These are phyloP conservation scores for Solanum medicagineum DNA, from an alignment of 257 asterid species.

Conservation along the genomic window DNA sequence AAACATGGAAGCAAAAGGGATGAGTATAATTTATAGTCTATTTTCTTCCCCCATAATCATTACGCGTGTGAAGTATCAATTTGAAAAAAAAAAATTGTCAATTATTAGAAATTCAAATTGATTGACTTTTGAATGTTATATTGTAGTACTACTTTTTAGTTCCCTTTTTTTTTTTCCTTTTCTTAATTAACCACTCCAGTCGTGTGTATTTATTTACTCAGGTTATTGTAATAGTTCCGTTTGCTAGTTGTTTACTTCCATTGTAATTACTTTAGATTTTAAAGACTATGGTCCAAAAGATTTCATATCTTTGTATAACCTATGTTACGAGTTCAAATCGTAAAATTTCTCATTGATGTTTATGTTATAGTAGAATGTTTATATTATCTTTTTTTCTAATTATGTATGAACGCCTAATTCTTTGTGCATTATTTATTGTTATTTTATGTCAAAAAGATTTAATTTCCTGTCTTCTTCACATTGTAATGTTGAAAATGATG, in stretches of 20 bases:
- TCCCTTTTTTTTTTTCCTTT: too few species aligned
- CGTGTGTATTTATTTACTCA: conserved; percentile 1
- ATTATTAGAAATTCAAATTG: neutral
- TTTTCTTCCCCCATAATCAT: neutral
- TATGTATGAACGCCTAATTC: accelerated
- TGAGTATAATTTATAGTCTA: neutral
- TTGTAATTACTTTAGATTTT: neutral
- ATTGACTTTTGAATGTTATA: neutral
- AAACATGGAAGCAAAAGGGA: neutral
- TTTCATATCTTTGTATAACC: neutral
- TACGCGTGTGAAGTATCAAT: neutral
- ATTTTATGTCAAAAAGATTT: neutral
- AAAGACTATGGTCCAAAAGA: neutral
- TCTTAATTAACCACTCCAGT: neutral
- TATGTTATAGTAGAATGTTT: neutral
- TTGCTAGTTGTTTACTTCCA: neutral
- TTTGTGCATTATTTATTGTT: neutral
- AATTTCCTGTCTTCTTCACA: neutral
- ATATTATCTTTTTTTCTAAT: neutral
- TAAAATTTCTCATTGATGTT: neutral
- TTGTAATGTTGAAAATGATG: neutral
- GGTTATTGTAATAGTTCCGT: conserved; percentile 1
- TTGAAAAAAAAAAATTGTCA: neutral
- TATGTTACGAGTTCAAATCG: neutral
- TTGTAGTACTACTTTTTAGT: neutral